A percentile compares a stretch with the other conserved stretches of the same genome.
Evolutionary conservation across 2,329 filamentous ascomycete species (phyloP).

Genomic region (Trichoderma sp.): DNA sequence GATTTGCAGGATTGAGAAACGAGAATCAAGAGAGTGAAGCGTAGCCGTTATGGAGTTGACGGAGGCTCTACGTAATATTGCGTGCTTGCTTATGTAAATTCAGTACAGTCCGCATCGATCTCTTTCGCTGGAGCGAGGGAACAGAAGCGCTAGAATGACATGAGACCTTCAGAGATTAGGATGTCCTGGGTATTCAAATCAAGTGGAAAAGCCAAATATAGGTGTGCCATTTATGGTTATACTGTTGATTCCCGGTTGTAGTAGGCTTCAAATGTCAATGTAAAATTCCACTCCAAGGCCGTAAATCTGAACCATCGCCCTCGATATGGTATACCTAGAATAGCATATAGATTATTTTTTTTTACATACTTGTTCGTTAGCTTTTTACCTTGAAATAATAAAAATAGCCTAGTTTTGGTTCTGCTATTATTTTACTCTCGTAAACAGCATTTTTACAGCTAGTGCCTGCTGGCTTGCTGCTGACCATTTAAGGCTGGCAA

Average conservation of each 20-base stretch:
- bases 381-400: too few species aligned
- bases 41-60: not conserved
- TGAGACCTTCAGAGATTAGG: not conserved
- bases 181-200: too few species aligned
- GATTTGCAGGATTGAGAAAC: not conserved
- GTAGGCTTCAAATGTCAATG: not conserved
- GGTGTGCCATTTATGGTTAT: too few species aligned
- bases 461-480: not conserved
- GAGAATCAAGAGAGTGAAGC: not conserved
- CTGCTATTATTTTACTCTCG: not conserved
- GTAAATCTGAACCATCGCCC: too few species aligned
- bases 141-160: not conserved
- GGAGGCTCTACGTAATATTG: not conserved
- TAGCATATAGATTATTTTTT: too few species aligned
- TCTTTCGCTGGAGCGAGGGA: not conserved
- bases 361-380: too few species aligned
- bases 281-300: too few species aligned
- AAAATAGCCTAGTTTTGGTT: too few species aligned
- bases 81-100: conserved; percentile 7
- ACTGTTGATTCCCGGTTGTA: not conserved
- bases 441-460: not conserved
- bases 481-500: not conserved
- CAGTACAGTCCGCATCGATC: not conserved
- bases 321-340: too few species aligned
- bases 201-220: too few species aligned